phyloP scores from a whole-genome alignment of 352 stramenopile species.

The Phytopythium kandeliae region DNA sequence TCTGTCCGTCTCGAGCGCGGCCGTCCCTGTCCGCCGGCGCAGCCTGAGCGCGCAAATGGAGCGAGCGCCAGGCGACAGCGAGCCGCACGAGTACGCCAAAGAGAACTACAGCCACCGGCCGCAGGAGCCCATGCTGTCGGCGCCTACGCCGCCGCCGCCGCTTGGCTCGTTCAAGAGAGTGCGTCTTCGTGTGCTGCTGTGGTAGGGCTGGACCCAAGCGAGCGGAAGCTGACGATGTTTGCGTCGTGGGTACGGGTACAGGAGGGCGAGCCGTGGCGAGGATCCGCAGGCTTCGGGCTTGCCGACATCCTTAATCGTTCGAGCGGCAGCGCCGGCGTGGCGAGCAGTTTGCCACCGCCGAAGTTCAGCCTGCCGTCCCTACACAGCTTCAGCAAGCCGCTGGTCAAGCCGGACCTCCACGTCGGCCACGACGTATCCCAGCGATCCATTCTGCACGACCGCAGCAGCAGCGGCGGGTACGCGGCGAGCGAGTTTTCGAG shows the following conservation, averaged over 20 bases:
- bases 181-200: conserved; percentile 9
- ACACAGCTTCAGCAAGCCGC: conserved; percentile 63
- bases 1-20: too few species aligned
- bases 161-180: conserved; percentile 29
- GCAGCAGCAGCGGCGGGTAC: conserved; percentile 13
- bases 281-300: conserved; percentile 65
- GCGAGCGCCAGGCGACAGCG: neutral
- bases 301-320: conserved; percentile 77
- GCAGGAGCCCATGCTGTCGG: conserved; percentile 4
- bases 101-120: conserved; percentile 21
- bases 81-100: conserved; percentile 12
- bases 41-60: neutral
- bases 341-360: conserved; percentile 20
- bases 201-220: too few species aligned
- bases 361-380: conserved; percentile 75
- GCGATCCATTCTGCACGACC: conserved; percentile 34
- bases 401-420: conserved; percentile 45
- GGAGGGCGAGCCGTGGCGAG: conserved; percentile 70
- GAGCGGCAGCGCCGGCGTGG: conserved; percentile 3
- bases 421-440: conserved; percentile 11
- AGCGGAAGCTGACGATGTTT: too few species aligned
- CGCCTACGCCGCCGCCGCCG: conserved; percentile 5
- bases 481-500: neutral
- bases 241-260: too few species aligned
- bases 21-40: neutral